Evolutionary conservation across 345 rosid species (phyloP), one percentile per base, ranked within the genome.

Genomic region (Aquilaria sinensis): DNA sequence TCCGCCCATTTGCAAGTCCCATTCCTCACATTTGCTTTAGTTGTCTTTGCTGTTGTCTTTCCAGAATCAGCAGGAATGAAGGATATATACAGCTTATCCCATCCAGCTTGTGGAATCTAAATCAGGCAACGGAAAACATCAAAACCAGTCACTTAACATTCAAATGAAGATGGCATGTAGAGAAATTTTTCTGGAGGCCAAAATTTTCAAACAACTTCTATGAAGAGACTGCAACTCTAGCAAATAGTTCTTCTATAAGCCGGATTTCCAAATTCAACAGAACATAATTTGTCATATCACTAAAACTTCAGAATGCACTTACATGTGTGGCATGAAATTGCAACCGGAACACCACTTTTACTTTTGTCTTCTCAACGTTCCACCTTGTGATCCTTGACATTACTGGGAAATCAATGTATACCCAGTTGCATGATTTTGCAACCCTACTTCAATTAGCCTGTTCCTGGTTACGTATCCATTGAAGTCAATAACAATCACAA

Each of bases 1-100:
- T 94, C 99, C 23, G 78, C 95, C 99, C 99, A 94, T 75, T 94
- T 94, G 82, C 99, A 94, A 47, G 84, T 78, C 71, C 97, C 96
- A 57, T 90, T 94, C 75, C 99, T 88, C 64, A 90, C 99, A 83
- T 78, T 88, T 56, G 97, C 95, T 79, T 94, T 94, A 16, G 90
- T 83, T 46, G 99, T 90, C 83, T 94, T 94, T 32, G 89, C 85
- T 10, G 95, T 88, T 60, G 92, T 86, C 82, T 94, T 94, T 58
- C 87, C 91, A 47, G 99, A 82, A 77, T 90, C 99, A 76, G 88
- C 81, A 51, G 99, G 92, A 67, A 90, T 83, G 74, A 88, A 83
- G 47, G 99, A 86, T 79, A 90, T 81, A 73, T 86, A 85, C 43
- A 94, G 86, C 65, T 90, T 94, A 80, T 94, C 97, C 99, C 99